phyloP scores from a whole-genome alignment of 768 basidiomycete genomes.

The Collybiopsis confluens region DNA sequence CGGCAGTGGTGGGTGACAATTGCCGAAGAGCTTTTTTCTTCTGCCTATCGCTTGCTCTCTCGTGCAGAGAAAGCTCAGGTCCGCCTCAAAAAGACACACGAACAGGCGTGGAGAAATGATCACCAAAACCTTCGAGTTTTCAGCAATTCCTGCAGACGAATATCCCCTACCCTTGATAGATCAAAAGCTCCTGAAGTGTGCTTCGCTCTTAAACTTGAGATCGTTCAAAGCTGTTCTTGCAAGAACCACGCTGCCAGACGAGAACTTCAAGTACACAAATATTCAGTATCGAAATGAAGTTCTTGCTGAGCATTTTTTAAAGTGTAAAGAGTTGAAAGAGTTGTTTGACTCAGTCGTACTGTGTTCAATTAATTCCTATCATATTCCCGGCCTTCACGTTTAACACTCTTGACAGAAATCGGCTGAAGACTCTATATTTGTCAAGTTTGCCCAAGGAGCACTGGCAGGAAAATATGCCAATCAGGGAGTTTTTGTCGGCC shows the following conservation, averaged over 20 bases:
- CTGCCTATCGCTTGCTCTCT: no score
- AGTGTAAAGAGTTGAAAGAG: slow-evolving; percentile 11
- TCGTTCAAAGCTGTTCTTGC: slow-evolving; percentile 14
- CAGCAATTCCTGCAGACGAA: slow-evolving; percentile 15
- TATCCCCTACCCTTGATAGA: background rate
- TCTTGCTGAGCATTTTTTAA: slow-evolving; percentile 13
- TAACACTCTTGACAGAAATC: no score
- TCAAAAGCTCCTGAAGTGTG: slow-evolving; percentile 9
- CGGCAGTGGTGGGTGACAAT: no score
- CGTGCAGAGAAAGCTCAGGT: slow-evolving; percentile 14
- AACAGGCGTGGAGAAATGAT: slow-evolving; percentile 24
- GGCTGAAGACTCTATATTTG: background rate
- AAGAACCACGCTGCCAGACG: background rate
- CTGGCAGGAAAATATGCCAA: slow-evolving; percentile 21
- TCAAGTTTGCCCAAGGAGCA: slow-evolving; percentile 12
- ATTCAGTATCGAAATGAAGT: slow-evolving; percentile 6
- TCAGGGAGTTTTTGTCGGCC: slow-evolving; percentile 21
- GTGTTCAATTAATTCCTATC: background rate
- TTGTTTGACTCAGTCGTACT: slow-evolving; percentile 12
- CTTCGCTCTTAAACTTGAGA: background rate
- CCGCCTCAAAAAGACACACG: slow-evolving; percentile 11
- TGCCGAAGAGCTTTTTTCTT: no score
- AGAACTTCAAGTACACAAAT: slow-evolving; percentile 15
- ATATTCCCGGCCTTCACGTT: background rate
- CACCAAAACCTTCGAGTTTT: slow-evolving; percentile 13